These are phyloP conservation scores for Dryadomyces quercus-mongolicae DNA, from an alignment of 2,329 filamentous ascomycete species.

Conservation along the genomic window DNA sequence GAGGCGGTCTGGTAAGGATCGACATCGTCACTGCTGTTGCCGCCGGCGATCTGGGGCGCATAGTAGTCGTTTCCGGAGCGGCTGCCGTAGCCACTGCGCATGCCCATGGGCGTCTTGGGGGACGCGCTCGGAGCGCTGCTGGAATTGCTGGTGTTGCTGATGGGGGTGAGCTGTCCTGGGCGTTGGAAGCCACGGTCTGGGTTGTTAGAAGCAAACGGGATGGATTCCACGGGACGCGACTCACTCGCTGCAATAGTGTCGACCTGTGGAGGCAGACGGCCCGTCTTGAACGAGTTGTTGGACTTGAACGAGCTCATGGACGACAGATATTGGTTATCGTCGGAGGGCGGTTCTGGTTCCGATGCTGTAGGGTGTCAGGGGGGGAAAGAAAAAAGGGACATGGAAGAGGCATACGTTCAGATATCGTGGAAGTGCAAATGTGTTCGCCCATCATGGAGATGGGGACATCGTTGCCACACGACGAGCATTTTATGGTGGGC, in stretches of 20 bases:
- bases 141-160: slow-evolving; percentile 48
- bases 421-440: slow-evolving; percentile 43
- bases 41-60: slow-evolving; percentile 29
- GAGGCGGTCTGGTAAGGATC: slow-evolving; percentile 31
- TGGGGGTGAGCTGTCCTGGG: slow-evolving; percentile 49
- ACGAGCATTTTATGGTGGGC: slow-evolving; percentile 80
- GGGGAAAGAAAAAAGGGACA: background rate
- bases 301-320: slow-evolving; percentile 12
- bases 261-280: slow-evolving; percentile 39
- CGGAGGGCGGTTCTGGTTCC: slow-evolving; percentile 1
- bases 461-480: slow-evolving; percentile 64
- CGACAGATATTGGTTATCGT: slow-evolving; percentile 24
- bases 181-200: slow-evolving; percentile 42
- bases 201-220: slow-evolving; percentile 1
- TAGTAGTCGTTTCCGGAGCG: slow-evolving; percentile 32
- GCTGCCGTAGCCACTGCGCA: slow-evolving; percentile 22
- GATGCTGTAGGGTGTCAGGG: background rate
- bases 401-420: slow-evolving; percentile 28
- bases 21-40: slow-evolving; percentile 15
- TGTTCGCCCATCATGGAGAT: slow-evolving; percentile 83
- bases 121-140: slow-evolving; percentile 50
- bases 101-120: slow-evolving; percentile 42
- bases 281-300: slow-evolving; percentile 22
- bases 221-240: slow-evolving; percentile 16
- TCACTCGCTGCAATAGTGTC: slow-evolving; percentile 46